These are phyloP conservation scores for Haematococcus sp. DNA, from an alignment of 139 green algal genomes.

Conservation along the genomic window DNA sequence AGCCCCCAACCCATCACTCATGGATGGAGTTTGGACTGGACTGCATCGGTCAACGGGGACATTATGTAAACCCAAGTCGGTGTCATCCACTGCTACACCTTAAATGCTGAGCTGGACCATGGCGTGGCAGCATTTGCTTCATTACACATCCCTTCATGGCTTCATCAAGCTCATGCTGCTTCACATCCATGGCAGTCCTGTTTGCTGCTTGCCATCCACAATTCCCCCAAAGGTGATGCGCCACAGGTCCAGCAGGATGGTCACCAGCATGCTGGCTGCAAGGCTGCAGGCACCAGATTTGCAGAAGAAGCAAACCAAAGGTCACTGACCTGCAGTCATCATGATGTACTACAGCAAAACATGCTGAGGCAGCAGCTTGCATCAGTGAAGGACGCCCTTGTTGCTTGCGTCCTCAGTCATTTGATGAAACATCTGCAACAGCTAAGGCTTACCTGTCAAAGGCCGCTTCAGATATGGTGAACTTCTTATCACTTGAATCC, in stretches of 20 bases:
- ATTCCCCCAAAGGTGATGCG: conserved; percentile 79
- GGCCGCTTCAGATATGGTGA: conserved; percentile 37
- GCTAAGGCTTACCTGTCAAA: conserved; percentile 23
- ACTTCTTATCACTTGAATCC: conserved; percentile 33
- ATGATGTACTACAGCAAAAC: background rate
- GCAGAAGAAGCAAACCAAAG: too few relatives aligned
- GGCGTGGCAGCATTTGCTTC: too few relatives aligned
- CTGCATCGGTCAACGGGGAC: too few relatives aligned
- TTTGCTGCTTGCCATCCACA: conserved; percentile 4
- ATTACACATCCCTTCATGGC: too few relatives aligned
- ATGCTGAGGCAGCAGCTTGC: background rate
- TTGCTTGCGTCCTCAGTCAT: too few relatives aligned
- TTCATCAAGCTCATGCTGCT: too few relatives aligned
- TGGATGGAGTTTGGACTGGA: too few relatives aligned
- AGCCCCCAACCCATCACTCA: too few relatives aligned
- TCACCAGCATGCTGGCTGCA: conserved; percentile 91
- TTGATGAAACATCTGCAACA: background rate
- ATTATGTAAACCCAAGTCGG: too few relatives aligned
- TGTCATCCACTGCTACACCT: too few relatives aligned
- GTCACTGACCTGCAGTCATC: background rate
- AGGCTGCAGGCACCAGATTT: conserved; percentile 48
- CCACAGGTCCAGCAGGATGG: conserved; percentile 92
- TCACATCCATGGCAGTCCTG: conserved; percentile 29
- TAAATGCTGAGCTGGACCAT: too few relatives aligned
- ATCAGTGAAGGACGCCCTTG: too few relatives aligned